Base-by-base conservation (phyloP, 1,284 basidiomycete species). In the Chiua sp. region DNA sequence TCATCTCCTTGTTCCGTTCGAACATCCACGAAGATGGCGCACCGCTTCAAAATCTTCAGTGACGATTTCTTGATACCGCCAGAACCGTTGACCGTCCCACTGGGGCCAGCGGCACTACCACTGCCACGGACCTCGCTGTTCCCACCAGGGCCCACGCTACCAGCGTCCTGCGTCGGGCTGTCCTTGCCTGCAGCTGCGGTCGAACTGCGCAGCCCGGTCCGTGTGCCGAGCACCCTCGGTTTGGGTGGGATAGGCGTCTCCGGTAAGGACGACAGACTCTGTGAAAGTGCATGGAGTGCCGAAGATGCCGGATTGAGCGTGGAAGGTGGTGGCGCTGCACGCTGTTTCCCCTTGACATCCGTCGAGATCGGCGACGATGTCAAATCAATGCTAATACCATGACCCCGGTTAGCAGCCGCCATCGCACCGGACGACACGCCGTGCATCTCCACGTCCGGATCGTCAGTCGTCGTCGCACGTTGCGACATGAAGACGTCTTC, bases 11-110 rank as follows among this genome's bases (percentile, higher is more conserved):
- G 90, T 39, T 91, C 90, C 4, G 92, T 95, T 64, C 87, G 80
- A 23, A 98, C 93, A 71, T 98, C 96, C 49, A 97, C 94, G 67
- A 93, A 97, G 7, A 96, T 90, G 2, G 86, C 84, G 55, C 95
- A 96, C 15, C 88, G 86, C 59, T 89, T 87, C 64, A 97, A 76
- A 32, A 90, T 79, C 54, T 79, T 78, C 60, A 81, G 76, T 55
- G 63, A 61, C 23, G 66, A 57, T 59, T 61, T 65, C 65, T 67
- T 61, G 59, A 54, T 39, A 47, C 60, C 61, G 47, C 63, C 67
- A 2, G 63, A 66, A 44, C 61, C 64, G 39, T 68, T 68, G 49
- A 68, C 63, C 39, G 59, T 54, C 50, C 53, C 59, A 56, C 53
- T 75, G 39, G 56, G 68, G 22, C 55, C 59, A 49, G 54, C n/a